These are phyloP conservation scores for Fagus sylvatica DNA, from an alignment of 306 rosid genomes.

Conservation along the genomic window DNA sequence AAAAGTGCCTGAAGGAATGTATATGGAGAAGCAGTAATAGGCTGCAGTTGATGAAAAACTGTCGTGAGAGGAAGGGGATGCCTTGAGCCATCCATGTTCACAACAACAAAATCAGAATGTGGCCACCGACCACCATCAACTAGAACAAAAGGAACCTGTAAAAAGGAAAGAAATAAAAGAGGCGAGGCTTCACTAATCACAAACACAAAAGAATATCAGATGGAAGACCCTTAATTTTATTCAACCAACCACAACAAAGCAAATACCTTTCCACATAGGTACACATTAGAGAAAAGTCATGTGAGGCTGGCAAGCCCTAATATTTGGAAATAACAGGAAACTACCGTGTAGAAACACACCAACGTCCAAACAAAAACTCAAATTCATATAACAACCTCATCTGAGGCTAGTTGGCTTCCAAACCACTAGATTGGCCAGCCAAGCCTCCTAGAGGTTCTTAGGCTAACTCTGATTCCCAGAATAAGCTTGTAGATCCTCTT, in stretches of 20 bases:
- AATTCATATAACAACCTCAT: not conserved
- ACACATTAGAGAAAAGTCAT: not conserved
- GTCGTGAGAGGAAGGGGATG: constrained; percentile 85
- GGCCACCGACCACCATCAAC: constrained; percentile 51
- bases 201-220: constrained; percentile 3
- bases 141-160: constrained; percentile 85
- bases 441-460: not conserved
- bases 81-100: constrained; percentile 66
- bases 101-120: constrained; percentile 46
- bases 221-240: constrained; percentile 3
- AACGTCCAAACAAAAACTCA: not conserved
- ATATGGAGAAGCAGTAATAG: constrained; percentile 61
- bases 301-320: not conserved
- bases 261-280: not conserved
- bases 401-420: not conserved
- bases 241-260: constrained; percentile 21
- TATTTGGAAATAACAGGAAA: constrained; percentile 9
- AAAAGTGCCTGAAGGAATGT: constrained; percentile 79
- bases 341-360: not conserved
- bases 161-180: constrained; percentile 6
- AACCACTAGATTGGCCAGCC: not conserved
- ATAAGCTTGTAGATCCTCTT: constrained; percentile 4
- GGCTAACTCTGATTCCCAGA: constrained; percentile 6
- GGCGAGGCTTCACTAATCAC: not conserved
- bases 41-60: constrained; percentile 74